Evolutionary conservation across 208 protist species (phyloP).

Genomic region (Naegleria lovaniensis): DNA sequence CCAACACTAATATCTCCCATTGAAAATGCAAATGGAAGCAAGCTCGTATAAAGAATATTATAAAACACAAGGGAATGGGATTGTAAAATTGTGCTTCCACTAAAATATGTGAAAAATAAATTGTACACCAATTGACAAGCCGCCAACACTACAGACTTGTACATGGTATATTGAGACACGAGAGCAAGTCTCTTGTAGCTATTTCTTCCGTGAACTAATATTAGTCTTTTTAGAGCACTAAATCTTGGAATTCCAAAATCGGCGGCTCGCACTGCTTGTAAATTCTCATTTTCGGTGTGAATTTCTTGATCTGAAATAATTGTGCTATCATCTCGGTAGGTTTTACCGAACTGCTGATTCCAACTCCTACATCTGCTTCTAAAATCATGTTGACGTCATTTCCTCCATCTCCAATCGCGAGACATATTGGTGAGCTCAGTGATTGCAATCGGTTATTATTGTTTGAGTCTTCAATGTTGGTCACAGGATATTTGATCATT

Average conservation of each 20-base stretch:
- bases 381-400: slow-evolving; percentile 62
- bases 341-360: slow-evolving; percentile 39
- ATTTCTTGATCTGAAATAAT: not conserved
- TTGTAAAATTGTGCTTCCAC: not conserved
- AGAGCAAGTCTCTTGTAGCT: slow-evolving; percentile 58
- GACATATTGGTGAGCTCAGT: no score
- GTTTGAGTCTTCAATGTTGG: not conserved
- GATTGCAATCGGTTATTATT: not conserved
- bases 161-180: slow-evolving; percentile 71
- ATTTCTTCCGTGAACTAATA: slow-evolving; percentile 67
- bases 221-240: slow-evolving; percentile 50
- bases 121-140: slow-evolving; percentile 83
- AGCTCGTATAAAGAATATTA: not conserved
- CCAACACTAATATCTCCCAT: not conserved
- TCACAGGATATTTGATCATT: slow-evolving; percentile 54
- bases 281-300: slow-evolving; percentile 44
- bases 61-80: not conserved
- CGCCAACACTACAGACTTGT: slow-evolving; percentile 80
- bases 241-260: slow-evolving; percentile 57
- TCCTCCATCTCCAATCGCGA: slow-evolving; percentile 88
- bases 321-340: not conserved
- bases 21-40: not conserved
- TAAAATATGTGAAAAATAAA: slow-evolving; percentile 25
- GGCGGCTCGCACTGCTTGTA: slow-evolving; percentile 50
- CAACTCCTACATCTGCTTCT: slow-evolving; percentile 57